phyloP scores from a whole-genome alignment of 2,329 filamentous ascomycete genomes.

The Trichoderma sp. region DNA sequence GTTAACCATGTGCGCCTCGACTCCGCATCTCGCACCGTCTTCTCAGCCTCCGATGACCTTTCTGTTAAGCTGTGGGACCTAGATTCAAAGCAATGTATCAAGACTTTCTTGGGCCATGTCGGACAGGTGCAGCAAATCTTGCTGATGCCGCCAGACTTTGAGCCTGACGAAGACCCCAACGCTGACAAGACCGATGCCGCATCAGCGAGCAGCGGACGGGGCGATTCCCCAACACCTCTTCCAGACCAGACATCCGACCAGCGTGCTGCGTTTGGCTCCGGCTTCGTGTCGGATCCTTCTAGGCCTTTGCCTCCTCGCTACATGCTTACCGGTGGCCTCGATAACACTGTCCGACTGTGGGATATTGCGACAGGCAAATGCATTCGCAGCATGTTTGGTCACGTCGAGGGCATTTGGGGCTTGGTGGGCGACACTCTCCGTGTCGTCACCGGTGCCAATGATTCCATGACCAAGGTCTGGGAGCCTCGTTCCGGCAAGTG shows the following conservation, averaged over 20 bases:
- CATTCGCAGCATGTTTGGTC: slow-evolving; percentile 90
- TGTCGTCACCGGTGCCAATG: slow-evolving; percentile 85
- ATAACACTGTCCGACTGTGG: slow-evolving; percentile 91
- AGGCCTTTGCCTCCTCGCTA: slow-evolving; percentile 80
- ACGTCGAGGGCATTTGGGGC: slow-evolving; percentile 94
- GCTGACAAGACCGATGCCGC: slow-evolving; percentile 53
- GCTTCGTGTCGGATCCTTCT: slow-evolving; percentile 58
- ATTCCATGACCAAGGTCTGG: slow-evolving; percentile 93
- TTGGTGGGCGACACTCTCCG: slow-evolving; percentile 85
- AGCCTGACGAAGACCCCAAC: slow-evolving; percentile 67
- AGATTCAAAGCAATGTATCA: slow-evolving; percentile 76
- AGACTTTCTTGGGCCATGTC: slow-evolving; percentile 81
- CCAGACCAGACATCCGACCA: slow-evolving; percentile 40
- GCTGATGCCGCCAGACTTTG: slow-evolving; percentile 80
- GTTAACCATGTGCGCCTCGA: slow-evolving; percentile 95
- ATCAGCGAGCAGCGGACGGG: slow-evolving; percentile 50
- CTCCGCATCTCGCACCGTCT: slow-evolving; percentile 74
- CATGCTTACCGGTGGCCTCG: slow-evolving; percentile 88
- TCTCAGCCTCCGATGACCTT: slow-evolving; percentile 92
- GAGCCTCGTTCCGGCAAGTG: slow-evolving; percentile 88
- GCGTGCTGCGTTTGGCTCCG: slow-evolving; percentile 56
- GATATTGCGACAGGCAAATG: slow-evolving; percentile 79
- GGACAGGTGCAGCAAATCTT: slow-evolving; percentile 93
- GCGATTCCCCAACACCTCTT: slow-evolving; percentile 39
- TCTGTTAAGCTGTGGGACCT: slow-evolving; percentile 92